phyloP scores from a whole-genome alignment of 2,329 filamentous ascomycete genomes.

The Hawksworthiomyces lignivorus region DNA sequence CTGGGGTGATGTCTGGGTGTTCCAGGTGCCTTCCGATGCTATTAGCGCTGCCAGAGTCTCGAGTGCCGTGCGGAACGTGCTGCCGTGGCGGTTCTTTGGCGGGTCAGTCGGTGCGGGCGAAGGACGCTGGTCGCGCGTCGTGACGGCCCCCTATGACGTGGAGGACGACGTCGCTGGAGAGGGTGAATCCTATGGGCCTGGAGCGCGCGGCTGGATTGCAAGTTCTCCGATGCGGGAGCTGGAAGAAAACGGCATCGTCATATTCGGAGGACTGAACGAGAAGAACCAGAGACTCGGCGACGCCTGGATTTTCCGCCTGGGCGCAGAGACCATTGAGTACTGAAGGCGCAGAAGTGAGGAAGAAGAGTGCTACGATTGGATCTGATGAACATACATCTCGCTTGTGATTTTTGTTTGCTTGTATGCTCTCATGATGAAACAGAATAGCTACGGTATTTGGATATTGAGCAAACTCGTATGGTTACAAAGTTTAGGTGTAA shows the following conservation, averaged over 20 bases:
- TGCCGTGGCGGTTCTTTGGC: constrained; percentile 11
- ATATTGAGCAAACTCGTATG: no score
- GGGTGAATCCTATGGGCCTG: constrained; percentile 37
- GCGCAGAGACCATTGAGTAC: constrained; percentile 18
- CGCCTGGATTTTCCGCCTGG: constrained; percentile 56
- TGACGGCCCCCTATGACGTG: constrained; percentile 41
- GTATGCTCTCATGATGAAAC: no score
- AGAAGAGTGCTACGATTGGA: no score
- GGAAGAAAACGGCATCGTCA: constrained; percentile 50
- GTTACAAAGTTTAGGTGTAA: no score
- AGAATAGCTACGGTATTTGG: no score
- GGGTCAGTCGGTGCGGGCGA: constrained; percentile 34
- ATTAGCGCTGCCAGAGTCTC: constrained; percentile 48
- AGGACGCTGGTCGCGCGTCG: constrained; percentile 49
- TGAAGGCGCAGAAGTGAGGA: background rate
- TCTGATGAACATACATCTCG: no score
- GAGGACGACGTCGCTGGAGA: constrained; percentile 33
- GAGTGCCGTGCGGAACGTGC: constrained; percentile 31
- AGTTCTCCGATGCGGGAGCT: constrained; percentile 49
- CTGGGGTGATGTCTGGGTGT: constrained; percentile 56
- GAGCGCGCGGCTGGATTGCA: constrained; percentile 49
- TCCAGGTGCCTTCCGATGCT: constrained; percentile 49
- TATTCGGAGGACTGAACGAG: constrained; percentile 53
- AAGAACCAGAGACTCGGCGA: constrained; percentile 47
- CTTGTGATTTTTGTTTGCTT: no score